Evolutionary conservation across 768 basidiomycete species (phyloP).

Genomic region (Kockovaella imperatae): DNA sequence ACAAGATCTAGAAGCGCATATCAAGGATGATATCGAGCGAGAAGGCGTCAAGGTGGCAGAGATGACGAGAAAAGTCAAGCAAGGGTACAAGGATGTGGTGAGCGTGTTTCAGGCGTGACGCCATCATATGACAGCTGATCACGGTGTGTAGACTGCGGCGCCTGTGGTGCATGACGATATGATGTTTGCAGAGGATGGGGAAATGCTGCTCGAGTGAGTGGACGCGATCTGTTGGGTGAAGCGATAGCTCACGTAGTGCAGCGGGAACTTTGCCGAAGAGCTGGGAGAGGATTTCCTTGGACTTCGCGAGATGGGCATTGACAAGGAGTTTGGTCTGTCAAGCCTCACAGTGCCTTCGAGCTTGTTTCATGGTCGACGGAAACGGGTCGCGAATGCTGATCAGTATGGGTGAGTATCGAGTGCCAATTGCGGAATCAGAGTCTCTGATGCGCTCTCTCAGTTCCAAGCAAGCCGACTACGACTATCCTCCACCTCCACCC

Average conservation of each 20-base stretch:
- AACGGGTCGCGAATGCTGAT: conserved; percentile 12
- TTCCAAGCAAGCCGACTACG: conserved; percentile 49
- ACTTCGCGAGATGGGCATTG: conserved; percentile 76
- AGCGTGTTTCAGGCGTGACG: too few species aligned
- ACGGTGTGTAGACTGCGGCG: conserved; percentile 44
- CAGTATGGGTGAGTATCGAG: conserved; percentile 18
- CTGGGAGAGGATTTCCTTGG: conserved; percentile 92
- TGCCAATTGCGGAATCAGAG: neutral
- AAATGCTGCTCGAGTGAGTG: conserved; percentile 59
- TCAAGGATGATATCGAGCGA: conserved; percentile 78
- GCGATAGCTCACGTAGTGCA: conserved; percentile 31
- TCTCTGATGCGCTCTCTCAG: conserved; percentile 3
- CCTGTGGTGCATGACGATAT: conserved; percentile 58
- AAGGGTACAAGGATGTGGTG: conserved; percentile 74
- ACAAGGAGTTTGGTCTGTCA: conserved; percentile 70
- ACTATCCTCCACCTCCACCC: conserved; percentile 72
- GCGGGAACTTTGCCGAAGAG: conserved; percentile 77
- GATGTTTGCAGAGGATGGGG: conserved; percentile 60
- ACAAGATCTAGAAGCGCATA: conserved; percentile 73
- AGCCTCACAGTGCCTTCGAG: conserved; percentile 64
- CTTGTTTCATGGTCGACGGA: conserved; percentile 49
- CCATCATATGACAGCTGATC: neutral
- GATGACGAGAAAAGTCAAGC: conserved; percentile 74
- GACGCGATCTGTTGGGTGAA: neutral
- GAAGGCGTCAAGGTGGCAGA: conserved; percentile 69